Evolutionary conservation across 2,329 filamentous ascomycete species (phyloP).

Genomic region (Huntiella moniliformis): DNA sequence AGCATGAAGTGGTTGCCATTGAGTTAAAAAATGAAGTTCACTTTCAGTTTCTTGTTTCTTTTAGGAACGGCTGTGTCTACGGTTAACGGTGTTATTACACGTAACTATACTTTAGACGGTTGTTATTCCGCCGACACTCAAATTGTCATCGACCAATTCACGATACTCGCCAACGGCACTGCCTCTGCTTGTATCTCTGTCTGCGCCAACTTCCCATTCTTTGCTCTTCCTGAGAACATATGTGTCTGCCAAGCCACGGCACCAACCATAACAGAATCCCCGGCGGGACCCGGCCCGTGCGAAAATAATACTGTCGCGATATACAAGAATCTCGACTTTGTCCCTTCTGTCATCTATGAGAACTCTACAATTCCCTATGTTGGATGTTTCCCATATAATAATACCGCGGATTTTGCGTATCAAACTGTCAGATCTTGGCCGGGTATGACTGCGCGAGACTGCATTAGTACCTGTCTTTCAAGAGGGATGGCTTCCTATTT

Average conservation of each 20-base stretch:
- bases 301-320: not conserved
- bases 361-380: slow-evolving; percentile 3
- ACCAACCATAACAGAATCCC: too few relatives aligned
- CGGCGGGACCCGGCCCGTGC: not conserved
- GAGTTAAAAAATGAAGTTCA: too few relatives aligned
- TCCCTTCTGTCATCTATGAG: not conserved
- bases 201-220: not conserved
- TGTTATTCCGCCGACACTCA: too few relatives aligned
- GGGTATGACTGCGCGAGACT: slow-evolving; percentile 2
- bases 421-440: not conserved
- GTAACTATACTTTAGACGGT: too few relatives aligned
- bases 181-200: not conserved
- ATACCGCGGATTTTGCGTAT: not conserved
- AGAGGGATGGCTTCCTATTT: slow-evolving; percentile 9
- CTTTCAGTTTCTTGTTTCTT: not conserved
- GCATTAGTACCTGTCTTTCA: slow-evolving; percentile 4
- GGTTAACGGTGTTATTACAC: too few relatives aligned
- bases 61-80: not conserved
- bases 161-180: not conserved
- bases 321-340: not conserved
- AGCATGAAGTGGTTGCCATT: too few relatives aligned
- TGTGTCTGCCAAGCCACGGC: not conserved
- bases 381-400: not conserved
- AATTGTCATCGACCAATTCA: not conserved
- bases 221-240: not conserved